These are phyloP conservation scores for Fusarium aywerte DNA, from an alignment of 2,329 filamentous ascomycete genomes.

Conservation along the genomic window DNA sequence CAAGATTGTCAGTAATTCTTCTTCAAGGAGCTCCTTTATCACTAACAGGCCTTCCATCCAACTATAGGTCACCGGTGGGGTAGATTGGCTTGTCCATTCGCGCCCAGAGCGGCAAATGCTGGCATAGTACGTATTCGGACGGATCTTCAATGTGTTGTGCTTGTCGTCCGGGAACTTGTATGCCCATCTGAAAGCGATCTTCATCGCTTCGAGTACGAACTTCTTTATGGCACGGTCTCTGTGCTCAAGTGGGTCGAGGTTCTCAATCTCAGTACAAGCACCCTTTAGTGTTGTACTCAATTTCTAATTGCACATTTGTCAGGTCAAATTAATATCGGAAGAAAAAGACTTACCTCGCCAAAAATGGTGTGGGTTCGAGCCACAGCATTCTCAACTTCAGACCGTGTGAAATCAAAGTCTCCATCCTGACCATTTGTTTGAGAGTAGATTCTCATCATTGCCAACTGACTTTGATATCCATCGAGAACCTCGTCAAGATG, in stretches of 20 bases:
- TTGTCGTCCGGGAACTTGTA: background rate
- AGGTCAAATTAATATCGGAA: background rate
- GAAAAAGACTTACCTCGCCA: background rate
- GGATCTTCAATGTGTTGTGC: background rate
- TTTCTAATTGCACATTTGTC: background rate
- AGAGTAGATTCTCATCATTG: slow-evolving; percentile 3
- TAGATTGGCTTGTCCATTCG: too few relatives aligned
- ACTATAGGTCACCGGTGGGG: slow-evolving; percentile 7
- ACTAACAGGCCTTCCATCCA: slow-evolving; percentile 26
- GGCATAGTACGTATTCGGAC: background rate
- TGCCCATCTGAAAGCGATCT: background rate
- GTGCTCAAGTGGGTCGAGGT: background rate
- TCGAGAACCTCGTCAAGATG: slow-evolving; percentile 11
- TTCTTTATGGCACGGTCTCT: background rate
- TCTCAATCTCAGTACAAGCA: background rate
- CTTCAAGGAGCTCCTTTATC: too few relatives aligned
- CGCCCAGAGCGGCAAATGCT: slow-evolving; percentile 5
- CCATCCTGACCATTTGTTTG: background rate
- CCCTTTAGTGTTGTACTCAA: background rate
- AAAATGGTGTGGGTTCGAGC: background rate
- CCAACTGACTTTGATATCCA: slow-evolving; percentile 2
- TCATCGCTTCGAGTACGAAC: background rate
- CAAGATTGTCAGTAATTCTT: too few relatives aligned
- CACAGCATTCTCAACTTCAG: background rate
- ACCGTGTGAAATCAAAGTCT: background rate